Conservation (phyloP, 1,139 yeast genomes). For the Candida tetrigidarum region DNA sequence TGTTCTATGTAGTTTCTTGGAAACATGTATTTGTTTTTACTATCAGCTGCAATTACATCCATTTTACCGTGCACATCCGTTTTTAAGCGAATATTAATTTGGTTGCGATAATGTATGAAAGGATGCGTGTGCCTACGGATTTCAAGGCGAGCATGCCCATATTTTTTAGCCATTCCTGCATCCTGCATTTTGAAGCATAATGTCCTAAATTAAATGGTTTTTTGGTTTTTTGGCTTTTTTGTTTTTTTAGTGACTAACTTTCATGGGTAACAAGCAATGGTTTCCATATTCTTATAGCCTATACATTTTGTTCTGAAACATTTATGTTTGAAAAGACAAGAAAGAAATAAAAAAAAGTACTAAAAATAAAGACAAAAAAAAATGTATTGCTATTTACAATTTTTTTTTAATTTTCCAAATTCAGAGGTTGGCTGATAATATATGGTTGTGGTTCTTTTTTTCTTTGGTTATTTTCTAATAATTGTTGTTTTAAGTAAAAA, state of each 20-base stretch:
- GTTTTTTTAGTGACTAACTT: too few species aligned
- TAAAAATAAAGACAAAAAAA: too few species aligned
- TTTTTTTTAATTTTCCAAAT: conserved; percentile 1
- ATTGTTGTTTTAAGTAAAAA: too few species aligned
- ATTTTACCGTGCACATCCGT: neutral
- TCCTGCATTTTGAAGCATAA: neutral
- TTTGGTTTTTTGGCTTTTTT: too few species aligned
- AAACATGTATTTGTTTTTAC: too few species aligned
- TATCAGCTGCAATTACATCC: neutral
- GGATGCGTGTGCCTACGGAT: neutral
- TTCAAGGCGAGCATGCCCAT: conserved; percentile 4
- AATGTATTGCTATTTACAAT: neutral
- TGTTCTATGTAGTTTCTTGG: too few species aligned
- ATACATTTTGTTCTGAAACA: neutral
- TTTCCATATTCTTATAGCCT: neutral
- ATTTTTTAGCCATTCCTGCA: neutral
- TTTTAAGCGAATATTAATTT: neutral
- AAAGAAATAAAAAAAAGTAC: neutral
- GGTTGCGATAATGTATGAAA: neutral
- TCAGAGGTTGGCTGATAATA: neutral
- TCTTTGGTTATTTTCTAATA: neutral
- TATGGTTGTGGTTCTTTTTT: neutral
- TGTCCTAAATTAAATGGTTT: neutral
- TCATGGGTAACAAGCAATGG: conserved; percentile 1
- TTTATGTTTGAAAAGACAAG: neutral